phyloP scores from a whole-genome alignment of 2,329 filamentous ascomycete species.

The Trichoderma guizhouense region DNA sequence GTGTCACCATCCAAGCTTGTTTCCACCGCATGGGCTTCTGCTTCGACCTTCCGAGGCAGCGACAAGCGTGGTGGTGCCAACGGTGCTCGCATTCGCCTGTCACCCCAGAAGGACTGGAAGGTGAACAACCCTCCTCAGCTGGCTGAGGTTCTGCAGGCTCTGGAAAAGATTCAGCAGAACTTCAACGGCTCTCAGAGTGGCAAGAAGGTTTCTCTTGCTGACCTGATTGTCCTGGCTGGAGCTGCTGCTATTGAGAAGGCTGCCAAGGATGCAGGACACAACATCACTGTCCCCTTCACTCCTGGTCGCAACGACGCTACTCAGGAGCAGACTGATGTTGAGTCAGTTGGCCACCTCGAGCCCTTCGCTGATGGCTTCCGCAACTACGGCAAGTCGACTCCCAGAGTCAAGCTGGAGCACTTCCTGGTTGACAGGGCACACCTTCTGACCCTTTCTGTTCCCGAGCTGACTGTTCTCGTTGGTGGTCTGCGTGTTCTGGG shows the following conservation, averaged over 20 bases:
- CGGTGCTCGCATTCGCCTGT: slow-evolving; percentile 71
- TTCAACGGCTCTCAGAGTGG: slow-evolving; percentile 60
- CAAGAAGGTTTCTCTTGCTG: slow-evolving; percentile 74
- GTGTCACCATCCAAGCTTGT: slow-evolving; percentile 61
- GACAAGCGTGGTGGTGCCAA: slow-evolving; percentile 85
- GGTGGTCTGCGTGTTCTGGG: slow-evolving; percentile 69
- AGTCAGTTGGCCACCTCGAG: slow-evolving; percentile 64
- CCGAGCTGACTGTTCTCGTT: slow-evolving; percentile 67
- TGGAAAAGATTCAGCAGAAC: slow-evolving; percentile 63
- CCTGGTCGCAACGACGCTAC: slow-evolving; percentile 70
- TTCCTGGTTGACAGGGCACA: slow-evolving; percentile 69
- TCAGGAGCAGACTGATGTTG: slow-evolving; percentile 66
- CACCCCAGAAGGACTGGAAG: slow-evolving; percentile 68
- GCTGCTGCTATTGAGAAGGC: slow-evolving; percentile 70
- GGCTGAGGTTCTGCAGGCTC: slow-evolving; percentile 54
- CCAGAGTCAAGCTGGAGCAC: slow-evolving; percentile 63
- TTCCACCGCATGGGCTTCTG: slow-evolving; percentile 64
- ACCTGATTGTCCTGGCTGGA: slow-evolving; percentile 75
- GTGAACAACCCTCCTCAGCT: slow-evolving; percentile 71
- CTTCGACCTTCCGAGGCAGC: slow-evolving; percentile 68
- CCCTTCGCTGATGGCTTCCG: slow-evolving; percentile 74
- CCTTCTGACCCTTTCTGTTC: slow-evolving; percentile 66
- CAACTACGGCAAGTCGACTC: slow-evolving; percentile 65
- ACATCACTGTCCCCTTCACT: slow-evolving; percentile 64
- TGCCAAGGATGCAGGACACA: slow-evolving; percentile 44